phyloP scores from a whole-genome alignment of 2,329 filamentous ascomycete species.

The Colletotrichum sansevieriae region DNA sequence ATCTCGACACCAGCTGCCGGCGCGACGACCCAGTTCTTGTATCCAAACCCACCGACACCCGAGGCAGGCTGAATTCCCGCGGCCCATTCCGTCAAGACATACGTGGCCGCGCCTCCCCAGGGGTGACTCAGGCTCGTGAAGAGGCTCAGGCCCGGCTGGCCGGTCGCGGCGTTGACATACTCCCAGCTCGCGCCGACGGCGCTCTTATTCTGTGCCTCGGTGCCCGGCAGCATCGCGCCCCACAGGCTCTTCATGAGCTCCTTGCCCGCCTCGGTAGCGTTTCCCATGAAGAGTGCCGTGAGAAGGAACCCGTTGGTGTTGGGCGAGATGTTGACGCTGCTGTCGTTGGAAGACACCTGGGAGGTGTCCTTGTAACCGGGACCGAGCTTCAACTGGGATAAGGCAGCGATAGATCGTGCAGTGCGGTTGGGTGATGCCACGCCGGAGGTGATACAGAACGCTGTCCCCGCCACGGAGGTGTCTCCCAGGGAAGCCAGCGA shows the following conservation, averaged over 20 bases:
- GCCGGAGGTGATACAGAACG: conserved; percentile 44
- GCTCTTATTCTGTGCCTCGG: conserved; percentile 43
- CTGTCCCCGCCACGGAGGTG: conserved; percentile 40
- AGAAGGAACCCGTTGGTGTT: conserved; percentile 61
- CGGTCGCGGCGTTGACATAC: conserved; percentile 54
- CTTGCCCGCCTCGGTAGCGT: conserved; percentile 44
- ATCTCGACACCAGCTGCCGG: conserved; percentile 46
- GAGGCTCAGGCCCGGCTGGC: conserved; percentile 54
- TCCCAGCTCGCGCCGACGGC: conserved; percentile 59
- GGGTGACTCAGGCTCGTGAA: conserved; percentile 59
- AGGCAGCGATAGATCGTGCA: conserved; percentile 31
- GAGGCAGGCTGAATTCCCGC: conserved; percentile 45
- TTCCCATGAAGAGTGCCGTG: conserved; percentile 50
- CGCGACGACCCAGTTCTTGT: conserved; percentile 47
- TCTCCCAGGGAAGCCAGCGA: conserved; percentile 15
- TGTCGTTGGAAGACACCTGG: conserved; percentile 44
- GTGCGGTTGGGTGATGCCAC: conserved; percentile 33
- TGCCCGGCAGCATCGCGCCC: conserved; percentile 55
- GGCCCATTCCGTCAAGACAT: conserved; percentile 55
- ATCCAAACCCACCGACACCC: conserved; percentile 43
- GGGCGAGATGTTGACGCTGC: conserved; percentile 56
- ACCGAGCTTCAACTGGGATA: conserved; percentile 32
- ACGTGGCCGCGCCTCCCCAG: conserved; percentile 60
- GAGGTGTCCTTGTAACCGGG: conserved; percentile 44
- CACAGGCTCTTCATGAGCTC: conserved; percentile 55